Base-by-base conservation (phyloP, 805 yeast species). In the Saccharomycopsis fermentans region DNA sequence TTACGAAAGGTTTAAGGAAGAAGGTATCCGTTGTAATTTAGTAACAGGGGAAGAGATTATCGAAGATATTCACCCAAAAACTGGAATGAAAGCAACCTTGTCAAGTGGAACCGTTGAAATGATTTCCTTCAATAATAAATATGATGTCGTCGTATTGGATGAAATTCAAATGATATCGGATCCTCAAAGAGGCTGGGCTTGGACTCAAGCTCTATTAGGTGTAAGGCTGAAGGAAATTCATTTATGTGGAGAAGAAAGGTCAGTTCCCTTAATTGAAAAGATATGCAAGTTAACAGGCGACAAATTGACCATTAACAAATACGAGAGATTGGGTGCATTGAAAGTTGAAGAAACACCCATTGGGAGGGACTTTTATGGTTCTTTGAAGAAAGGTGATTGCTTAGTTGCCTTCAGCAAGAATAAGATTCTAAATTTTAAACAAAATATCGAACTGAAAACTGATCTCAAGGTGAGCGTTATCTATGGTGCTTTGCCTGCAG, bases 111-210 rank as follows among this genome's bases (percentile, higher is more conserved):
- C 99, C 0, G 85, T 92, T 19, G 99, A 94, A 68, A 92, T 94
- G 98, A 76, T 90, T 19, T 87, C 91, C n/a, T 63, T 82, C 48
- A 74, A 74, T 52, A 79, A 77, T 43, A 77, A 79, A 39, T 82
- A 85, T 77, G 99, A 94, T 64, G 86, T 90, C 24, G 91, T 94
- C 56, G 91, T 94, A 21, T 79, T 94, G 29, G 99, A 94, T 73
- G 99, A 94, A 69, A 92, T 94, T 63, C 99, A 94, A 70, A 90
- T 94, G 98, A 82, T 94, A 64, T 82, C 81, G 1, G 96, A 91
- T 67, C 73, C 74, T 6, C 73, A 73, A 17, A 73, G 99, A 63
- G 99, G 99, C 0, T 83, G 87, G 73, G 96, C 97, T 0, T 94
- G 99, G 98, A 86, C 97, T 0, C 82, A 83, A 64, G 97, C 96